These are phyloP conservation scores for Russula compacta DNA, from an alignment of 768 basidiomycete genomes.

Conservation along the genomic window DNA sequence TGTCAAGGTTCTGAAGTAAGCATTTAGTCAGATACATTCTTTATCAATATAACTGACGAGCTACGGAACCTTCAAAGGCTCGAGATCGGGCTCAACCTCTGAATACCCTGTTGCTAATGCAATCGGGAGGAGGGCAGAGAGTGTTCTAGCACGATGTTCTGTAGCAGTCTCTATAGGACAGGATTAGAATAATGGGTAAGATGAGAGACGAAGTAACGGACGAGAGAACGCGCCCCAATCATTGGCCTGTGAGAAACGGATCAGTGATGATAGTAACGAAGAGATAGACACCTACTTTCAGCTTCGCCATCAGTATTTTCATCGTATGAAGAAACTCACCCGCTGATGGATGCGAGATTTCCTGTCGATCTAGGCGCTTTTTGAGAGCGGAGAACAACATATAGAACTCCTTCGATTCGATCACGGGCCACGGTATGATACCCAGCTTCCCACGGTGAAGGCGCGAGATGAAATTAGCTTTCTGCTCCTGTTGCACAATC, in stretches of 20 bases:
- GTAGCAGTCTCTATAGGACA: conserved; percentile 37
- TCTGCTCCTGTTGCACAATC: conserved; percentile 56
- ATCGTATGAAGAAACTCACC: conserved; percentile 47
- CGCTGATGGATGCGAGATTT: conserved; percentile 39
- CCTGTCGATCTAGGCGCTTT: conserved; percentile 39
- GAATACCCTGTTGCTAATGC: conserved; percentile 42
- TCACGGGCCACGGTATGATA: conserved; percentile 62
- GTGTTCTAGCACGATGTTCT: conserved; percentile 33
- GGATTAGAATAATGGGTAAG: neutral
- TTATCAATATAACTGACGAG: neutral
- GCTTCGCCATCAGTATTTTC: conserved; percentile 59
- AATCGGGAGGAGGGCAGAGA: conserved; percentile 35
- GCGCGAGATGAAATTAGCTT: conserved; percentile 51
- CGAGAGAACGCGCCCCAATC: conserved; percentile 61
- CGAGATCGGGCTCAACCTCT: conserved; percentile 37
- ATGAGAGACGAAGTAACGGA: conserved; percentile 26
- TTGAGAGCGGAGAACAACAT: conserved; percentile 42
- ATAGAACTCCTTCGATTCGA: conserved; percentile 54
- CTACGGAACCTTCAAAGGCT: conserved; percentile 40
- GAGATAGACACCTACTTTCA: conserved; percentile 36
- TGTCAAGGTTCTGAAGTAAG: conserved; percentile 41
- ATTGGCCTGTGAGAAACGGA: conserved; percentile 34
- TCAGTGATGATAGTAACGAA: neutral
- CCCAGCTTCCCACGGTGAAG: conserved; percentile 46
- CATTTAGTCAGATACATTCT: neutral